phyloP scores from a whole-genome alignment of 1,284 basidiomycete genomes.

The Mrakiaceae sp. region DNA sequence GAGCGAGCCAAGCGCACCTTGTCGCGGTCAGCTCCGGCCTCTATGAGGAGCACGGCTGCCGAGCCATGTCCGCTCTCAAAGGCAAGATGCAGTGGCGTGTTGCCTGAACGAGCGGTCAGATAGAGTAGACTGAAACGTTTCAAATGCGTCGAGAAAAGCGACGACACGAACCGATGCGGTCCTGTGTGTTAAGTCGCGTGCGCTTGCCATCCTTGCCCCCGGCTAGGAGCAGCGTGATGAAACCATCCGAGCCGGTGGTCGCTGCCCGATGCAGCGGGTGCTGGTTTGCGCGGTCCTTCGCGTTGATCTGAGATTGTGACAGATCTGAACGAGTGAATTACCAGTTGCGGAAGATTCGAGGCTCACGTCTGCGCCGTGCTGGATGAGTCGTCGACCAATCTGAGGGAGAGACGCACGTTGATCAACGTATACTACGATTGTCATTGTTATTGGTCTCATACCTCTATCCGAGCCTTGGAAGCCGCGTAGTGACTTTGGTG shows the following conservation, averaged over 20 bases:
- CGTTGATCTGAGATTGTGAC: slow-evolving; percentile 60
- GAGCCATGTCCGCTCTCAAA: slow-evolving; percentile 89
- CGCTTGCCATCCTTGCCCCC: slow-evolving; percentile 62
- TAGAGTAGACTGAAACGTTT: not conserved
- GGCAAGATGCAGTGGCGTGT: slow-evolving; percentile 89
- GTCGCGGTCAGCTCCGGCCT: slow-evolving; percentile 81
- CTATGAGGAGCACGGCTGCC: slow-evolving; percentile 74
- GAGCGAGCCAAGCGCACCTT: slow-evolving; percentile 45
- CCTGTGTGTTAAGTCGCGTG: slow-evolving; percentile 70
- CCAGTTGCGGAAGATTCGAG: slow-evolving; percentile 24
- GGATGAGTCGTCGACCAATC: slow-evolving; percentile 76
- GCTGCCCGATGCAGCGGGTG: slow-evolving; percentile 82
- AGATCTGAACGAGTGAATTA: not conserved
- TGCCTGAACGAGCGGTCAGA: slow-evolving; percentile 45
- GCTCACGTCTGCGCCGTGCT: slow-evolving; percentile 71
- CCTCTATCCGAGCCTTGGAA: slow-evolving; percentile 78
- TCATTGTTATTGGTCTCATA: slow-evolving; percentile 33
- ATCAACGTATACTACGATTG: slow-evolving; percentile 20
- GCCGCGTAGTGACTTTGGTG: slow-evolving; percentile 74
- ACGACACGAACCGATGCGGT: slow-evolving; percentile 56
- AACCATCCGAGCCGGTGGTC: slow-evolving; percentile 81
- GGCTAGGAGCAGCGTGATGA: slow-evolving; percentile 65
- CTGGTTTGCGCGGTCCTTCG: slow-evolving; percentile 80
- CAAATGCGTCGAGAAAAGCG: not conserved
- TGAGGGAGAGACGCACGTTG: slow-evolving; percentile 32